A percentile compares a stretch with the other conserved stretches of the same genome.
Evolutionary conservation across 106 monocot species (phyloP).

Genomic region (Dendrobium officinale): DNA sequence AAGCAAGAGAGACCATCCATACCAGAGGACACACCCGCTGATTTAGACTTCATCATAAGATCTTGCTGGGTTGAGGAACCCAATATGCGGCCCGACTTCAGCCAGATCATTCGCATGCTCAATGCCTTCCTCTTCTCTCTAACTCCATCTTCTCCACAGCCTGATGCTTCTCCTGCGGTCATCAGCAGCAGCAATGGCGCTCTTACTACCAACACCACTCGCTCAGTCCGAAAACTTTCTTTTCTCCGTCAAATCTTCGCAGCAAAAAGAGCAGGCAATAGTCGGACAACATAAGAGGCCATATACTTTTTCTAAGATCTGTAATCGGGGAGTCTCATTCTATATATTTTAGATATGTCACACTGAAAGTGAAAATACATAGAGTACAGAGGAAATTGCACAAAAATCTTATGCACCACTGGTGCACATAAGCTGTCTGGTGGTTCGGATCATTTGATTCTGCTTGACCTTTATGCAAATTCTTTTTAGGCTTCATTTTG

Average conservation of each 20-base stretch:
- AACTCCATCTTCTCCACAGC: slow-evolving; percentile 32
- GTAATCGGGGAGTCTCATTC: background rate
- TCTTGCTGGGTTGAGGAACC: slow-evolving; percentile 97
- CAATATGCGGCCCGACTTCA: slow-evolving; percentile 63
- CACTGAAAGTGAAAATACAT: slow-evolving; percentile 2
- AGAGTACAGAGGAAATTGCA: background rate
- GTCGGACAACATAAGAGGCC: slow-evolving; percentile 19
- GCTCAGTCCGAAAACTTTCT: slow-evolving; percentile 59
- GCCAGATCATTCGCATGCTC: slow-evolving; percentile 83
- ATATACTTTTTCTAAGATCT: background rate
- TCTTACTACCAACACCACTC: slow-evolving; percentile 25
- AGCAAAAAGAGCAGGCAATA: slow-evolving; percentile 33
- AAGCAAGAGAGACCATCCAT: slow-evolving; percentile 71
- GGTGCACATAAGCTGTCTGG: background rate
- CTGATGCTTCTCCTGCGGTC: slow-evolving; percentile 17
- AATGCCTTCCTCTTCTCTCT: slow-evolving; percentile 55
- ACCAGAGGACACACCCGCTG: slow-evolving; percentile 62
- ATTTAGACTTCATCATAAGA: slow-evolving; percentile 68
- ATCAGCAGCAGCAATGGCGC: slow-evolving; percentile 15
- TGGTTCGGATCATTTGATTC: background rate
- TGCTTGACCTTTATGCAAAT: background rate
- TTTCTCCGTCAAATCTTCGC: slow-evolving; percentile 55
- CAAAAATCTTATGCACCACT: slow-evolving; percentile 1
- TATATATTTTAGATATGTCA: background rate
- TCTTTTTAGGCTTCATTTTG: background rate